Evolutionary conservation across 768 basidiomycete species (phyloP).

Genomic region (Sporobolomyces pararoseus): DNA sequence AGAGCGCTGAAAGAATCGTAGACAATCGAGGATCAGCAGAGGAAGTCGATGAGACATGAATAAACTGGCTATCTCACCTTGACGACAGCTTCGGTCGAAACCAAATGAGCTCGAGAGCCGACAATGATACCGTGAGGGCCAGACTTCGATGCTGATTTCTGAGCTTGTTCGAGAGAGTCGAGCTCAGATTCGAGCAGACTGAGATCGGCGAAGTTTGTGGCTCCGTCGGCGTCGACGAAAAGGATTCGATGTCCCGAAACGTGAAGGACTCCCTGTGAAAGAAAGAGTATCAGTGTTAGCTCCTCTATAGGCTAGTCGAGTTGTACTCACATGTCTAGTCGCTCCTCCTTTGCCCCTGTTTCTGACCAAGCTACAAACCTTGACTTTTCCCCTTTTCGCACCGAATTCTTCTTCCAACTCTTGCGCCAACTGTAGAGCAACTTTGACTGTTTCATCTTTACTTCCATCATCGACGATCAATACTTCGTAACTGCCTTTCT

Average conservation of each 20-base stretch:
- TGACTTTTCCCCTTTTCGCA: slow-evolving; percentile 57
- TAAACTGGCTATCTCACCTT: slow-evolving; percentile 51
- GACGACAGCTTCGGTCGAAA: slow-evolving; percentile 85
- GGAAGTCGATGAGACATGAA: neutral
- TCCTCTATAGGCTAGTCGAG: too few relatives aligned
- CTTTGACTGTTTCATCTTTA: slow-evolving; percentile 64
- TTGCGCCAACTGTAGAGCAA: slow-evolving; percentile 64
- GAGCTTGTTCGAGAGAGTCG: slow-evolving; percentile 58
- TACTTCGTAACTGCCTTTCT: slow-evolving; percentile 59
- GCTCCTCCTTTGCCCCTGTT: slow-evolving; percentile 93
- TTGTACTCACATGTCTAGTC: slow-evolving; percentile 62
- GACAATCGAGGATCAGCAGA: too few relatives aligned
- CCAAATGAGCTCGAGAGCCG: slow-evolving; percentile 88
- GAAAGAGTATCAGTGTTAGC: neutral
- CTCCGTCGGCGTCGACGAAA: slow-evolving; percentile 93
- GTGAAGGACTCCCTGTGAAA: slow-evolving; percentile 67
- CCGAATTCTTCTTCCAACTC: slow-evolving; percentile 50
- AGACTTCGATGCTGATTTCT: slow-evolving; percentile 42
- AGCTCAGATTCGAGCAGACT: slow-evolving; percentile 72
- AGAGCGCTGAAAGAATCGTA: slow-evolving; percentile 64
- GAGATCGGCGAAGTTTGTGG: slow-evolving; percentile 79
- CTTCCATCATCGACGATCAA: slow-evolving; percentile 89
- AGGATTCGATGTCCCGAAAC: slow-evolving; percentile 71
- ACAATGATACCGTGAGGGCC: slow-evolving; percentile 63
- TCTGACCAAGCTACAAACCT: slow-evolving; percentile 68